phyloP scores from a whole-genome alignment of 306 rosid species.

The Quercus parvula region DNA sequence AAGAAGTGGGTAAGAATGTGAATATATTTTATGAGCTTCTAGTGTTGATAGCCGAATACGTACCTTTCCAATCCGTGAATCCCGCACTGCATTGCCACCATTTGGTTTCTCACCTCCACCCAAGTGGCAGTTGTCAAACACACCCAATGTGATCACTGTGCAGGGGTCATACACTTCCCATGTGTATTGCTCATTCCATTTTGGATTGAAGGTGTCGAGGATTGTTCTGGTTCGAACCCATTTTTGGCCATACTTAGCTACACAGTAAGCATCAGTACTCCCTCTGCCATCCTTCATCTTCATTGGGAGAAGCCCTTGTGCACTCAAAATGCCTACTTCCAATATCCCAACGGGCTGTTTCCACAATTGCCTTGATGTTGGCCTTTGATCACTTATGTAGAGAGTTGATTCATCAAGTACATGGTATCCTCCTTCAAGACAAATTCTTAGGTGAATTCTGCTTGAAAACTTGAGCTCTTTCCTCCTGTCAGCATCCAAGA shows the following conservation, averaged over 20 bases:
- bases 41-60: slow-evolving; percentile 84
- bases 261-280: slow-evolving; percentile 78
- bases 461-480: slow-evolving; percentile 87
- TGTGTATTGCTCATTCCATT: slow-evolving; percentile 96
- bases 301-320: slow-evolving; percentile 90
- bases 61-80: slow-evolving; percentile 83
- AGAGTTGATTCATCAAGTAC: slow-evolving; percentile 88
- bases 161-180: slow-evolving; percentile 97
- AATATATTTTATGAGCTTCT: slow-evolving; percentile 72
- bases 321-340: slow-evolving; percentile 87
- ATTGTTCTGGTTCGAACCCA: slow-evolving; percentile 95
- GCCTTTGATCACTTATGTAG: slow-evolving; percentile 84
- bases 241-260: slow-evolving; percentile 88
- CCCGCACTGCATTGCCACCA: slow-evolving; percentile 39
- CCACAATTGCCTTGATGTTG: slow-evolving; percentile 95
- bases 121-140: slow-evolving; percentile 79
- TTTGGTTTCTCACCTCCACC: slow-evolving; percentile 51
- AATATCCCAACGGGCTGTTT: slow-evolving; percentile 78
- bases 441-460: slow-evolving; percentile 75
- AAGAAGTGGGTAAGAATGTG: slow-evolving; percentile 76
- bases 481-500: slow-evolving; percentile 76
- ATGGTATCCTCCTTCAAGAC: slow-evolving; percentile 98
- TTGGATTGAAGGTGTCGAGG: slow-evolving; percentile 66
- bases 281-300: slow-evolving; percentile 80
- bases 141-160: slow-evolving; percentile 81